A percentile compares a stretch with the other conserved stretches of the same genome.
phyloP scores from a whole-genome alignment of 2,329 filamentous ascomycete species.

The Emergomyces orientalis region DNA sequence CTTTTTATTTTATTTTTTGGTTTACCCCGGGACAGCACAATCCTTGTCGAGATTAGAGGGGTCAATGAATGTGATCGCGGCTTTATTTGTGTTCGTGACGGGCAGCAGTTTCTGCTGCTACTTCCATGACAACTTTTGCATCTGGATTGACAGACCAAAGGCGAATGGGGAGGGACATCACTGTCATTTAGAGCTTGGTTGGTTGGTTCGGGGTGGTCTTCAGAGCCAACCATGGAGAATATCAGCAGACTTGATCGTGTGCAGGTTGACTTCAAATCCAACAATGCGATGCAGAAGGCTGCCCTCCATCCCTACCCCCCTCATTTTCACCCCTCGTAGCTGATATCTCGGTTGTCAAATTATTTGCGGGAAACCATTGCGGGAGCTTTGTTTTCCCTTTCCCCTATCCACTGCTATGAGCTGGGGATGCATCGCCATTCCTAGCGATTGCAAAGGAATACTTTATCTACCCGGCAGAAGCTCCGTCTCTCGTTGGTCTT shows the following conservation, averaged over 20 bases:
- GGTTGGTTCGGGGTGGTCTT: not conserved
- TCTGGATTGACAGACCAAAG: not conserved
- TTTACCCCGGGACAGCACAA: not conserved
- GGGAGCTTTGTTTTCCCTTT: not conserved
- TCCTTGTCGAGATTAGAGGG: not conserved
- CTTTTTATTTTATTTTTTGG: not conserved
- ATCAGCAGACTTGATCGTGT: not conserved
- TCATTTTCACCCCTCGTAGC: not conserved
- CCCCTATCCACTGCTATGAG: not conserved
- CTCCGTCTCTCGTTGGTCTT: not conserved
- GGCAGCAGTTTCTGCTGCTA: not conserved
- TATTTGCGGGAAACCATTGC: not conserved
- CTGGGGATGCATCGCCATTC: not conserved
- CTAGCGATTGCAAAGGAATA: not conserved
- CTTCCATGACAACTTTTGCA: not conserved
- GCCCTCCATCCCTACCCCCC: no score
- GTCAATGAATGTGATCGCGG: not conserved
- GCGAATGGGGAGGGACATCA: not conserved
- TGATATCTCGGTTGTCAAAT: not conserved
- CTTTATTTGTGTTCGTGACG: not conserved
- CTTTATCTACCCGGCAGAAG: not conserved
- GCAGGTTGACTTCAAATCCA: not conserved
- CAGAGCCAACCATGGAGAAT: not conserved
- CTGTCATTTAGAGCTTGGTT: not conserved
- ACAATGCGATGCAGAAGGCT: not conserved